These are phyloP conservation scores for Venturia aucupariae DNA, from an alignment of 2,329 filamentous ascomycete species.

Conservation along the genomic window DNA sequence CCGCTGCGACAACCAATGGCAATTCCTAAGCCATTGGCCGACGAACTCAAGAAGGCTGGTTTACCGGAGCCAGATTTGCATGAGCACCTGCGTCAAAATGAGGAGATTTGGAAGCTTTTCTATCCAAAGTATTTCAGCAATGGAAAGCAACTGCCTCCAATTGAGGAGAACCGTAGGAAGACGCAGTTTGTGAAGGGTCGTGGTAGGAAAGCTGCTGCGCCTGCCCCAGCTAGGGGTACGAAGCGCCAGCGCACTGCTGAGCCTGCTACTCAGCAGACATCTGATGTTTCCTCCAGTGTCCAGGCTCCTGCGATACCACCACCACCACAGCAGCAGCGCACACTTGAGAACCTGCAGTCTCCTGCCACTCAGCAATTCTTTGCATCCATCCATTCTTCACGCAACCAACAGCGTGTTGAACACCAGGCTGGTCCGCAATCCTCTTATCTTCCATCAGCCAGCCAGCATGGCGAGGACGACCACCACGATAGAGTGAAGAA, in stretches of 20 bases:
- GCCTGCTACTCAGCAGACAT: background rate
- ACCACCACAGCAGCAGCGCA: background rate
- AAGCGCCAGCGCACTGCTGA: background rate
- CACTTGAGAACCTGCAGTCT: background rate
- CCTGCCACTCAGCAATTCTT: background rate
- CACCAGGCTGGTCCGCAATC: background rate
- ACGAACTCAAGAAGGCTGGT: background rate
- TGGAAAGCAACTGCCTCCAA: background rate
- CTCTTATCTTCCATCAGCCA: background rate
- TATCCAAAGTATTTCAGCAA: conserved; percentile 1
- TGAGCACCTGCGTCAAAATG: background rate
- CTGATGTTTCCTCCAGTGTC: background rate
- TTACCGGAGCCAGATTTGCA: background rate
- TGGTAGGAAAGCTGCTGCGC: background rate
- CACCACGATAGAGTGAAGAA: background rate
- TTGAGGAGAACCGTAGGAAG: background rate
- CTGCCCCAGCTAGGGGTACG: background rate
- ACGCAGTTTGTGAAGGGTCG: background rate
- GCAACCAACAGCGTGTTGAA: background rate
- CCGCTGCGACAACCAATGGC: background rate
- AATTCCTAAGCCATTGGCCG: background rate
- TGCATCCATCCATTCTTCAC: background rate
- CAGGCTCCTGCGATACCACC: background rate
- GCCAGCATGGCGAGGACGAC: background rate
- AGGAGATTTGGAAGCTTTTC: background rate